phyloP scores from a whole-genome alignment of 73 alveolate genomes.

The Blepharisma japonicum region DNA sequence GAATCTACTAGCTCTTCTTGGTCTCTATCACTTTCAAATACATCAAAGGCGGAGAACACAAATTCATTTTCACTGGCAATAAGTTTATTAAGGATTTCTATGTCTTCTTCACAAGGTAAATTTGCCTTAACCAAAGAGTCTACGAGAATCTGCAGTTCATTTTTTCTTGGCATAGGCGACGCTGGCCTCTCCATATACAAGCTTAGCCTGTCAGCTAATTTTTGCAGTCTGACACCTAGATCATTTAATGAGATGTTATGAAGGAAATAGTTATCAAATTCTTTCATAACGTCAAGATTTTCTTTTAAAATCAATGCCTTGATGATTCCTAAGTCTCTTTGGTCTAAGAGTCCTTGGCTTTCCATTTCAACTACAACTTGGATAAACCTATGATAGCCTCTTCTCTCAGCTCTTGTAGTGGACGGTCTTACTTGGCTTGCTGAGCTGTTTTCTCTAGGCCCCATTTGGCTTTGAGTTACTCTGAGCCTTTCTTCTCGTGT shows the following conservation, averaged over 20 bases:
- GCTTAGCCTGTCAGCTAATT: slow-evolving; percentile 41
- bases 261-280: slow-evolving; percentile 35
- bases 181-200: slow-evolving; percentile 51
- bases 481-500: neutral
- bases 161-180: slow-evolving; percentile 58
- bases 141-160: slow-evolving; percentile 31
- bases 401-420: slow-evolving; percentile 24
- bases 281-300: slow-evolving; percentile 45
- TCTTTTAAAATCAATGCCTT: slow-evolving; percentile 46
- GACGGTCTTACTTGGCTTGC: neutral
- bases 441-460: no score
- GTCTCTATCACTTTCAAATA: slow-evolving; percentile 61
- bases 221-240: slow-evolving; percentile 38
- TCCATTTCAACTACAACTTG: slow-evolving; percentile 41
- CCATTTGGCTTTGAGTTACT: neutral
- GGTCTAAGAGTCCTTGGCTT: slow-evolving; percentile 39
- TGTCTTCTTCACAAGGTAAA: slow-evolving; percentile 41
- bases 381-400: slow-evolving; percentile 28
- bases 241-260: slow-evolving; percentile 33
- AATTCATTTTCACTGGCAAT: slow-evolving; percentile 51
- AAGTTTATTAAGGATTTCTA: slow-evolving; percentile 43
- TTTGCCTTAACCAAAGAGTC: slow-evolving; percentile 39
- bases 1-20: slow-evolving; percentile 54
- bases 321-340: slow-evolving; percentile 31
- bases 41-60: slow-evolving; percentile 55